Evolutionary conservation across 345 rosid genomes (phyloP).

Genomic region (Populus simonii): DNA sequence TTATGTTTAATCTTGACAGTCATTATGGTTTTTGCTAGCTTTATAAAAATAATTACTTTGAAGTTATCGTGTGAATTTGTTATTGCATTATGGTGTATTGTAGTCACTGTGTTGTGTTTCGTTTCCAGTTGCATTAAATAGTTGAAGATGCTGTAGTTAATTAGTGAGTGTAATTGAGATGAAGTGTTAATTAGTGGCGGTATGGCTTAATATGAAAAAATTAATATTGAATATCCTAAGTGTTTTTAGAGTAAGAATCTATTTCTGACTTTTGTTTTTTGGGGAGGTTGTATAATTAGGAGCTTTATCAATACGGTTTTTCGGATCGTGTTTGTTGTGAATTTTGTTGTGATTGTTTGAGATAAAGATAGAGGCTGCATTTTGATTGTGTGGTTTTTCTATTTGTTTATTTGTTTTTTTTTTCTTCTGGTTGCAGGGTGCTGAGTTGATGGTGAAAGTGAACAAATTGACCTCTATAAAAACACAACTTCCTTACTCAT

Average conservation of each 20-base stretch:
- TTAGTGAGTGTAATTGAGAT: background rate
- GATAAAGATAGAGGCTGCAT: background rate
- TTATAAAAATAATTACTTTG: too few relatives aligned
- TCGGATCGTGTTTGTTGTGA: background rate
- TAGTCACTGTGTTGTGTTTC: background rate
- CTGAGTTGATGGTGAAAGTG: constrained; percentile 74
- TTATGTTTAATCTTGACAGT: background rate
- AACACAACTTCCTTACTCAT: constrained; percentile 93
- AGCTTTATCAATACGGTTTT: background rate
- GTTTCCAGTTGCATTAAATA: background rate
- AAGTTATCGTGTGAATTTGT: background rate
- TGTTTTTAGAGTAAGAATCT: background rate
- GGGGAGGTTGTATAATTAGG: background rate
- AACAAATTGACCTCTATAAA: constrained; percentile 86
- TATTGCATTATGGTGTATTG: background rate
- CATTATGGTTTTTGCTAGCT: background rate
- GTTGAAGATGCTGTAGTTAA: background rate
- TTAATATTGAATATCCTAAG: background rate
- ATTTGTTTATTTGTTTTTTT: background rate
- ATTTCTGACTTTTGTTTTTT: background rate
- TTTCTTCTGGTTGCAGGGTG: constrained; percentile 49
- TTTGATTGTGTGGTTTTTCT: background rate
- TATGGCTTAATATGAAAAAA: background rate
- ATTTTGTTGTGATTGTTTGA: background rate
- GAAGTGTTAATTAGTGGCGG: background rate